These are phyloP conservation scores for Candida neerlandica DNA, from an alignment of 1,139 yeast species.

Conservation along the genomic window DNA sequence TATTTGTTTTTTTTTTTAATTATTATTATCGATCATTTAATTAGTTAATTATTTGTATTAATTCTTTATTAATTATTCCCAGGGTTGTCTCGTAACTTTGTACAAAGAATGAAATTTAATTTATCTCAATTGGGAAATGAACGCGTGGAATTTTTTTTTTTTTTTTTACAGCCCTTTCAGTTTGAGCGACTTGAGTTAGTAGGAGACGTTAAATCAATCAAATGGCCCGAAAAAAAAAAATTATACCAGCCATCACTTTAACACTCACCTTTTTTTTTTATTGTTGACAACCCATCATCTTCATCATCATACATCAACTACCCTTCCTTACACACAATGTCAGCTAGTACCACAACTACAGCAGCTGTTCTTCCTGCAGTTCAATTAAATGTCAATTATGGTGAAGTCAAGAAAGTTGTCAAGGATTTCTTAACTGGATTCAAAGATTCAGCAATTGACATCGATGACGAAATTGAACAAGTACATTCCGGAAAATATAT, in stretches of 20 bases:
- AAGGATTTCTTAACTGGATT: constrained; percentile 63
- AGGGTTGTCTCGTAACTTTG: background rate
- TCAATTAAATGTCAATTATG: constrained; percentile 65
- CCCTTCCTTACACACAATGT: constrained; percentile 18
- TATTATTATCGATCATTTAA: background rate
- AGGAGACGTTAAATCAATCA: background rate
- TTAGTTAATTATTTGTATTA: background rate
- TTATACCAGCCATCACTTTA: background rate
- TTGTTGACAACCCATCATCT: background rate
- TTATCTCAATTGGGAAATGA: constrained; percentile 14
- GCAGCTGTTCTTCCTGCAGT: constrained; percentile 50
- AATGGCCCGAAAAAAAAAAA: background rate
- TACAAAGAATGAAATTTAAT: constrained; percentile 2
- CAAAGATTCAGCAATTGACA: constrained; percentile 41
- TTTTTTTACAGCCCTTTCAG: background rate
- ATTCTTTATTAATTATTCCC: background rate
- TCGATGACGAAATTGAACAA: constrained; percentile 17
- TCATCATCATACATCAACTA: constrained; percentile 6
- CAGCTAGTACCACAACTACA: constrained; percentile 39
- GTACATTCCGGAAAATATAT: constrained; percentile 57
- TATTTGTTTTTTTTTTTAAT: background rate
- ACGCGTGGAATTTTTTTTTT: constrained; percentile 3
- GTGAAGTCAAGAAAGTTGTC: constrained; percentile 51
- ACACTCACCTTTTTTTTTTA: background rate
- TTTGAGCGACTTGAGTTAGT: too few relatives aligned